Evolutionary conservation across 2,329 filamentous ascomycete species (phyloP), one percentile per base, ranked within the genome.

Genomic region (Eutypa lata): DNA sequence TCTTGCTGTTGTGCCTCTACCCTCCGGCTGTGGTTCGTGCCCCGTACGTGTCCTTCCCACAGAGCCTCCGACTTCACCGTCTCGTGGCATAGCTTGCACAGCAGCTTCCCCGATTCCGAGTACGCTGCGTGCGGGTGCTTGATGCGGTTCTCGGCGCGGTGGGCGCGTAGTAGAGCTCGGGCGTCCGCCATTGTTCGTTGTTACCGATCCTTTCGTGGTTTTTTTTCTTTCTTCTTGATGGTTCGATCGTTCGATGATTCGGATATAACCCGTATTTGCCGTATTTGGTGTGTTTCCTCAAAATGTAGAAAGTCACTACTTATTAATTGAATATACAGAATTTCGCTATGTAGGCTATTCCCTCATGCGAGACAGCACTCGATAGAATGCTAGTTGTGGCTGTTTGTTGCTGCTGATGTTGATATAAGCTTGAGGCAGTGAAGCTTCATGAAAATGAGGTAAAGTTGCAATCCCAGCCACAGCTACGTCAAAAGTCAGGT

Each of bases 141-240:
- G 63, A 92, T 85, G 58, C 88, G 83, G 53, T 90, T 85, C 56
- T 87, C 82, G 52, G 85, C 84, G 59, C 90, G 85, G 71, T 93
- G 88, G 65, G 86, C 87, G 61, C 89, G 88, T 53, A 95, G 80
- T 47, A 96, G 82, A 35, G 89, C 83, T 62, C 91, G 87, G 24
- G 90, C 87, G 70, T 95, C 90, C 60, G 89, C 79, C 89, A 94
- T 93, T 57, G 26, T 5, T 79, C 89, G 94, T 93, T 57, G 26
- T 5, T 31, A 6, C 26, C 26, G 26, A 31, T 31, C 26, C 26
- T n/a, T n/a, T n/a, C n/a, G n/a, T n/a, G n/a, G n/a, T n/a, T n/a
- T n/a, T n/a, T n/a, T n/a, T n/a, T n/a, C n/a, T n/a, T n/a, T n/a
- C n/a, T n/a, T n/a, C n/a, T n/a, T n/a, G n/a, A n/a, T n/a, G n/a